Evolutionary conservation across 2,329 filamentous ascomycete genomes (phyloP).

Genomic region (Fusarium newnesense): DNA sequence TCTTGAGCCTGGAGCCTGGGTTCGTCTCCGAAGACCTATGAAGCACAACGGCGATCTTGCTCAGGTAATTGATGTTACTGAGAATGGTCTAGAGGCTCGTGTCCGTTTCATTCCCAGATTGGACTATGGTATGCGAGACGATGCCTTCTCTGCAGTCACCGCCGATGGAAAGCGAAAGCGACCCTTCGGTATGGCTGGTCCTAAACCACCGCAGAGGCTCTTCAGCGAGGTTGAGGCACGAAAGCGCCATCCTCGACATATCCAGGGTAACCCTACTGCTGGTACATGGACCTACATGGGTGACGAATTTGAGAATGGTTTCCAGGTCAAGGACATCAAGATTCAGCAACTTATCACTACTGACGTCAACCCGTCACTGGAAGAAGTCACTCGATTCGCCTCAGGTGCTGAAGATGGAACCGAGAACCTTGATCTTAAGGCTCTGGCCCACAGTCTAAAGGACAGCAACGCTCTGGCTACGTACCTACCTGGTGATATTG

Average conservation of each 20-base stretch:
- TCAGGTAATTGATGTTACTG: constrained; percentile 90
- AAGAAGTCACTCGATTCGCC: constrained; percentile 95
- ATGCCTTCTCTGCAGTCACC: constrained; percentile 59
- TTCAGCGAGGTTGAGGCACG: constrained; percentile 95
- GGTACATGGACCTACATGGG: constrained; percentile 87
- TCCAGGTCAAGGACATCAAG: constrained; percentile 93
- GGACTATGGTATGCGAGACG: constrained; percentile 90
- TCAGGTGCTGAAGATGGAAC: constrained; percentile 90
- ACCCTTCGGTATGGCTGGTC: constrained; percentile 64
- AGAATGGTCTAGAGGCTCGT: constrained; percentile 88
- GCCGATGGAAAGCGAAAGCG: constrained; percentile 84
- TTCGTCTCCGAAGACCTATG: constrained; percentile 81
- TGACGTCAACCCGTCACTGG: constrained; percentile 90
- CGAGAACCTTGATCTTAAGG: constrained; percentile 91
- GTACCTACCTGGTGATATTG: constrained; percentile 93
- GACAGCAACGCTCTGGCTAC: constrained; percentile 82
- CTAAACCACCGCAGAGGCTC: constrained; percentile 84
- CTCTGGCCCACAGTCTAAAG: constrained; percentile 89
- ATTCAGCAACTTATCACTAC: constrained; percentile 86
- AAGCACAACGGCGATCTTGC: constrained; percentile 91
- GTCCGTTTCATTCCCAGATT: constrained; percentile 90
- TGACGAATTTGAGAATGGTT: constrained; percentile 92
- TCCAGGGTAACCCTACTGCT: constrained; percentile 76
- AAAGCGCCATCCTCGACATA: constrained; percentile 78
- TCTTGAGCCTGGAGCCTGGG: constrained; percentile 89